Conservation (phyloP, 2,329 filamentous ascomycete species). For the Clonostachys rhizophaga region DNA sequence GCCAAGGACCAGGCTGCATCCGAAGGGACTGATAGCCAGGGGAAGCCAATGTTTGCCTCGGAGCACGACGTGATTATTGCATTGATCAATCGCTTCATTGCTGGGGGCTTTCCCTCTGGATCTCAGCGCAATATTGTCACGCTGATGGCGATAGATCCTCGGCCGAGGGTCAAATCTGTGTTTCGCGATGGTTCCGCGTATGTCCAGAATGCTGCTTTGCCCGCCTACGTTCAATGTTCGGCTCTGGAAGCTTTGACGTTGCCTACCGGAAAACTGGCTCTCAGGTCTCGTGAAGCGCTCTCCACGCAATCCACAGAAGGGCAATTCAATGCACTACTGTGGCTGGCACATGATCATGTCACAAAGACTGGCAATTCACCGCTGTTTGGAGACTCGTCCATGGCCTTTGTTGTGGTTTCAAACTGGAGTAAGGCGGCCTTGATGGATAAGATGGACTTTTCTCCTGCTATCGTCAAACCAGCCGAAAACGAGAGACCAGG, state of each 20-base stretch:
- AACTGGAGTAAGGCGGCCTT: conserved; percentile 1
- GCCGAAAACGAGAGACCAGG: no score
- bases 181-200: not conserved
- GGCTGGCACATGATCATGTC: not conserved
- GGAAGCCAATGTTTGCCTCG: not conserved
- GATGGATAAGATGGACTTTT: conserved; percentile 8
- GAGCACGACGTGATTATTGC: not conserved
- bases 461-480: conserved; percentile 3
- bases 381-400: not conserved
- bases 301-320: not conserved
- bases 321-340: not conserved
- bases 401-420: not conserved
- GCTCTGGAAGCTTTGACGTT: not conserved
- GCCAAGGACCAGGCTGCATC: not conserved
- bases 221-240: not conserved
- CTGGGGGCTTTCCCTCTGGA: not conserved
- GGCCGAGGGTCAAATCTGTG: not conserved
- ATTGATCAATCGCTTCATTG: not conserved
- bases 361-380: not conserved
- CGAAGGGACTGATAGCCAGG: not conserved
- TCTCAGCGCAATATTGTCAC: not conserved
- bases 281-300: not conserved
- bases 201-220: not conserved
- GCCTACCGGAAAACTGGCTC: not conserved
- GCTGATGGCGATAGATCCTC: not conserved